Conservation (phyloP, 768 basidiomycete genomes). For the Brasilioporus rufonigricans region DNA sequence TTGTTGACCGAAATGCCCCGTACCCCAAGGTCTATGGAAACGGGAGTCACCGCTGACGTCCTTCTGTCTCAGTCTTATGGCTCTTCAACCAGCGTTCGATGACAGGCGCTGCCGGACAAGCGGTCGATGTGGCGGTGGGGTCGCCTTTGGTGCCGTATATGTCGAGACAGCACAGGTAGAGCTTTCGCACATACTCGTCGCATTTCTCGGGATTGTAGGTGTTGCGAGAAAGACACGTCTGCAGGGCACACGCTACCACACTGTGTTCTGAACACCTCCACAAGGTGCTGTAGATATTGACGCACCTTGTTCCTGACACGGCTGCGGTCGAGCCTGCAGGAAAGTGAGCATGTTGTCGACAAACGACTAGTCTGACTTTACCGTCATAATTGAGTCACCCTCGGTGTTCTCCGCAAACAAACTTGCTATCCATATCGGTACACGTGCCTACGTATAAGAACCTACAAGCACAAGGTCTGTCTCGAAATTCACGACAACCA, state of each 20-base stretch:
- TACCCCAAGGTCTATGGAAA: neutral
- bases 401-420: too few species aligned
- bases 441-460: neutral
- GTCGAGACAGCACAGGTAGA: slow-evolving; percentile 61
- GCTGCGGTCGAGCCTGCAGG: slow-evolving; percentile 1
- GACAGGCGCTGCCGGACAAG: slow-evolving; percentile 56
- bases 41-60: too few species aligned
- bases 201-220: slow-evolving; percentile 67
- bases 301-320: slow-evolving; percentile 27
- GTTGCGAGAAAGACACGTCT: slow-evolving; percentile 60
- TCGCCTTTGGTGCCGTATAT: slow-evolving; percentile 43
- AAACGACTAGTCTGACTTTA: too few species aligned
- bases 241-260: slow-evolving; percentile 57
- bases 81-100: slow-evolving; percentile 58
- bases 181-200: slow-evolving; percentile 43
- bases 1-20: neutral
- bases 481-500: slow-evolving; percentile 1
- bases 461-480: neutral
- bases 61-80: neutral
- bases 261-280: neutral
- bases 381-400: too few species aligned
- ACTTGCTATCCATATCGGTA: neutral
- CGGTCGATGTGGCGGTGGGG: slow-evolving; percentile 45
- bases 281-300: neutral
- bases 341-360: neutral